phyloP scores from a whole-genome alignment of 306 rosid species.

The Malus orientalis region DNA sequence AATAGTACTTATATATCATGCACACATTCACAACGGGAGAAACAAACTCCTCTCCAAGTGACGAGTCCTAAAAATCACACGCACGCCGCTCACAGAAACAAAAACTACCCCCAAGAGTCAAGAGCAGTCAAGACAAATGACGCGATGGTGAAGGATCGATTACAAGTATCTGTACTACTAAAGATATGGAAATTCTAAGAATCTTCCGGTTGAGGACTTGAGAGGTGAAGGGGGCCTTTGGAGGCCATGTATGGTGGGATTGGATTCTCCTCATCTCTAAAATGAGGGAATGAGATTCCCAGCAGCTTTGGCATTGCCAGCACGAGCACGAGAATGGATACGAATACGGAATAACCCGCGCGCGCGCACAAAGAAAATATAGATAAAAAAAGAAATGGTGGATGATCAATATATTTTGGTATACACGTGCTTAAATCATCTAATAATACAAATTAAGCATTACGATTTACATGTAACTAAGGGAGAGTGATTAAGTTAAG shows the following conservation, averaged over 20 bases:
- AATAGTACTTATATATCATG: background rate
- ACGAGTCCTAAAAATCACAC: background rate
- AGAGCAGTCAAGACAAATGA: background rate
- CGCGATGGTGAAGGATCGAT: background rate
- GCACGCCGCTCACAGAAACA: background rate
- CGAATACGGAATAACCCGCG: constrained; percentile 11
- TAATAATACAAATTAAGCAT: background rate
- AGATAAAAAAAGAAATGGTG: background rate
- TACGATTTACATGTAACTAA: background rate
- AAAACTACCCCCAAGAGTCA: background rate
- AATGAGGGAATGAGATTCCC: constrained; percentile 71
- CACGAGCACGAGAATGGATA: constrained; percentile 31
- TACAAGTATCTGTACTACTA: background rate
- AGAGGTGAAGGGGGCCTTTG: constrained; percentile 26
- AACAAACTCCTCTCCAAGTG: constrained; percentile 22
- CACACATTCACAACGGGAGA: constrained; percentile 15
- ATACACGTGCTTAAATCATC: background rate
- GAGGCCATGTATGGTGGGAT: constrained; percentile 36
- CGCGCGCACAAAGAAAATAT: background rate
- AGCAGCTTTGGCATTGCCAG: constrained; percentile 39
- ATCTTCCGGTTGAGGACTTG: constrained; percentile 38
- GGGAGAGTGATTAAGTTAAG: background rate
- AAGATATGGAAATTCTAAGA: constrained; percentile 29
- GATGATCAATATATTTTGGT: too few species aligned
- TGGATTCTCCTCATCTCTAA: constrained; percentile 39